phyloP scores from a whole-genome alignment of 441 rosid species.

The Mallotus repandus region DNA sequence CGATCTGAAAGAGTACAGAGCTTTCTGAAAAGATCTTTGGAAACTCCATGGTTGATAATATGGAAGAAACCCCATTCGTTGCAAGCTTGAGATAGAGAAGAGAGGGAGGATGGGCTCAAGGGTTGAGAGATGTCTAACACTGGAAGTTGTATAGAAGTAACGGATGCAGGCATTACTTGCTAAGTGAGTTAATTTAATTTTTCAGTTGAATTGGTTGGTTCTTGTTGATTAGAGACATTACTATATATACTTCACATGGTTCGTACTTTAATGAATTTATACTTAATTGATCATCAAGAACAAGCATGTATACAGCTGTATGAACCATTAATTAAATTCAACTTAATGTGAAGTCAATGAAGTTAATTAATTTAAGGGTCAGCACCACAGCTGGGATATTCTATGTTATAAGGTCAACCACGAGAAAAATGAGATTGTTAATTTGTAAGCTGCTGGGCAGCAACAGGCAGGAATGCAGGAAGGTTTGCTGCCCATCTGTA shows the following conservation, averaged over 20 bases:
- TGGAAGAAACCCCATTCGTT: neutral
- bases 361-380: conserved; percentile 11
- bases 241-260: neutral
- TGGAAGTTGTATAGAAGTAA: conserved; percentile 43
- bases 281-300: neutral
- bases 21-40: conserved; percentile 36
- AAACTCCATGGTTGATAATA: conserved; percentile 25
- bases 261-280: neutral
- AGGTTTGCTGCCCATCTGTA: conserved; percentile 14
- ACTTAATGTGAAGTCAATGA: conserved; percentile 3
- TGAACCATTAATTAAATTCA: neutral
- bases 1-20: conserved; percentile 39
- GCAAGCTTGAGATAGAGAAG: conserved; percentile 22
- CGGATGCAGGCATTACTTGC: conserved; percentile 25
- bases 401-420: conserved; percentile 11
- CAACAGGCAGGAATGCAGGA: conserved; percentile 28
- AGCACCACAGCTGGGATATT: conserved; percentile 6
- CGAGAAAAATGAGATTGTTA: conserved; percentile 4
- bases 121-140: conserved; percentile 61
- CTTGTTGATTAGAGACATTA: neutral
- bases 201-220: conserved; percentile 23
- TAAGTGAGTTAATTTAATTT: conserved; percentile 14
- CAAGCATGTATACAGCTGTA: neutral
- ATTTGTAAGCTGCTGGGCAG: conserved; percentile 21
- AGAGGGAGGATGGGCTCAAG: conserved; percentile 34